Conservation (phyloP, 73 alveolate genomes). For the Tetrahymena elliotti region DNA sequence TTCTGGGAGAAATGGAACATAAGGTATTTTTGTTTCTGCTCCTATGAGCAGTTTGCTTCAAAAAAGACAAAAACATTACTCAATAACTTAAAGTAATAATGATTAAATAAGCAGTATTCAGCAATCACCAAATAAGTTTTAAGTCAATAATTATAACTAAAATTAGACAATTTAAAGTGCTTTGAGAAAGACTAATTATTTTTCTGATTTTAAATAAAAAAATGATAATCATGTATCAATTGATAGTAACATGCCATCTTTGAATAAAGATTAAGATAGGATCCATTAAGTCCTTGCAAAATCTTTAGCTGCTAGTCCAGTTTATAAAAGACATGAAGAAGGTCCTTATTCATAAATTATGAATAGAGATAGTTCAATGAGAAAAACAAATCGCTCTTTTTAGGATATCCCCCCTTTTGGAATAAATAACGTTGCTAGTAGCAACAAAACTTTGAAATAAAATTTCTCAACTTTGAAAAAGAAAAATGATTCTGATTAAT, state of each 20-base stretch:
- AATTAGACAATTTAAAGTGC: neutral
- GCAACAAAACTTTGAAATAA: neutral
- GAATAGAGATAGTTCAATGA: neutral
- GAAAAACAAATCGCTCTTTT: neutral
- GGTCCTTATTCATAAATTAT: neutral
- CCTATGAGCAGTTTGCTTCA: neutral
- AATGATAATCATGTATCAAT: neutral
- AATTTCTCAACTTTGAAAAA: neutral
- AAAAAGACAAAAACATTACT: neutral
- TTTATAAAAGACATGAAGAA: neutral
- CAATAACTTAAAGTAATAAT: neutral
- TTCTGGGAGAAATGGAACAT: neutral
- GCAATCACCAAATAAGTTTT: neutral
- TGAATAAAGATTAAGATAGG: neutral
- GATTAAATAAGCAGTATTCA: neutral
- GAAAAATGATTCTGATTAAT: neutral
- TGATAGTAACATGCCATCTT: neutral
- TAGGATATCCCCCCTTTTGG: neutral
- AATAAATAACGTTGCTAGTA: neutral
- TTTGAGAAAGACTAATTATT: neutral
- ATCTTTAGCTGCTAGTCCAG: neutral
- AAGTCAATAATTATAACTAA: neutral
- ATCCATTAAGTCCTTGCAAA: neutral
- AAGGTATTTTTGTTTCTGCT: neutral
- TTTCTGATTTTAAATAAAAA: neutral